A percentile compares a stretch with the other conserved stretches of the same genome.
Evolutionary conservation across 163 green algal species (phyloP).

Genomic region (Prototheca wickerhamii): DNA sequence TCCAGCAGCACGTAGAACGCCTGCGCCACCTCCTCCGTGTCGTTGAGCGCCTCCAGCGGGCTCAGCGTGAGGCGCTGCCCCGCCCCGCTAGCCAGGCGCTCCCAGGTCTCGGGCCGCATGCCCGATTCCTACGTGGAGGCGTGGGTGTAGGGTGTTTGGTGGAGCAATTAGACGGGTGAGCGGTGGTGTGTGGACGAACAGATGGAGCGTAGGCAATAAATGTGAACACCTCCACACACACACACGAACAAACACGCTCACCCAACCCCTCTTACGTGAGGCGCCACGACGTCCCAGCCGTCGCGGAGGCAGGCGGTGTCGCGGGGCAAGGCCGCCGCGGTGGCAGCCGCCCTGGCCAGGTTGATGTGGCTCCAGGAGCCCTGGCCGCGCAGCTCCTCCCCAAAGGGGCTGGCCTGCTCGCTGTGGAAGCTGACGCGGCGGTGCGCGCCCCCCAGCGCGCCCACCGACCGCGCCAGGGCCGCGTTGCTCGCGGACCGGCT

Average conservation of each 20-base stretch:
- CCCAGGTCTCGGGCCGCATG: conserved; percentile 10
- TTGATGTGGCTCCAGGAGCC: too few relatives aligned
- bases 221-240: background rate
- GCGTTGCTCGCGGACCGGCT: background rate
- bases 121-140: conserved; percentile 21
- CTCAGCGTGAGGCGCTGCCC: conserved; percentile 14
- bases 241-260: background rate
- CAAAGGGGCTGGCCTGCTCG: background rate
- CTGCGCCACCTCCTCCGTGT: conserved; percentile 12
- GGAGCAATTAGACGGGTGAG: background rate
- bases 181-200: background rate
- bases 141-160: background rate
- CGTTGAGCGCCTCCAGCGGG: conserved; percentile 2
- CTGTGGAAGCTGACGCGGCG: background rate
- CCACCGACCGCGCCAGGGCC: too few relatives aligned
- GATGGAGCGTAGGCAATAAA: background rate
- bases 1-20: conserved; percentile 30
- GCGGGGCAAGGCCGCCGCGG: background rate
- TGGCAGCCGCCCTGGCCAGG: background rate
- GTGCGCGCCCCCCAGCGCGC: too few relatives aligned
- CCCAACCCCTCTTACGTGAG: background rate
- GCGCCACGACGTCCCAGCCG: conserved; percentile 49
- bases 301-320: conserved; percentile 29
- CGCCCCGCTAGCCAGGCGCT: conserved; percentile 20
- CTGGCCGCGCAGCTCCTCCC: too few relatives aligned